Percentiles rank a stretch among this genome's conserved stretches.
Evolutionary conservation across 345 rosid genomes (phyloP).

Genomic region (Trapa incisa): DNA sequence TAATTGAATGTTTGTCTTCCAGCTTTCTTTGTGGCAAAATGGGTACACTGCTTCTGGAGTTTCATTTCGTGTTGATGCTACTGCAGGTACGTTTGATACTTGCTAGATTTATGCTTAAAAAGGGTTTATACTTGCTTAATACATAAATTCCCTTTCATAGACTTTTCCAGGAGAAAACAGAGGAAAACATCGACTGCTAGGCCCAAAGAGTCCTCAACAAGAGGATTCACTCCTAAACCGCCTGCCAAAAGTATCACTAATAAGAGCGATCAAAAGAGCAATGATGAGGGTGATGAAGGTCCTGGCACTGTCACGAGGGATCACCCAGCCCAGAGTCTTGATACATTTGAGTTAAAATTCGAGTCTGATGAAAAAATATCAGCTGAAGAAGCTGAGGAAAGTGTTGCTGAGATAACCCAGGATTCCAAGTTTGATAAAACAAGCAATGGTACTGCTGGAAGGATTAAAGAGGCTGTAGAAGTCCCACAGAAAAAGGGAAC

Average conservation of each 20-base stretch:
- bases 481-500: conserved; percentile 9
- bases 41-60: conserved; percentile 12
- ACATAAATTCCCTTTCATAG: conserved; percentile 19
- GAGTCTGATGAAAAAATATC: conserved; percentile 22
- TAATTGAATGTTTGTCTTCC: conserved; percentile 1
- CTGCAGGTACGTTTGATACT: conserved; percentile 9
- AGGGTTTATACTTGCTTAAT: not conserved
- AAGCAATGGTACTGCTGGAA: conserved; percentile 17
- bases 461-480: conserved; percentile 12
- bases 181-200: conserved; percentile 31
- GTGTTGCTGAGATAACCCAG: conserved; percentile 16
- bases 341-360: conserved; percentile 13
- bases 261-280: conserved; percentile 32
- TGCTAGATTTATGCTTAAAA: not conserved
- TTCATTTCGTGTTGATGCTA: conserved; percentile 32
- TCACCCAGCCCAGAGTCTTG: conserved; percentile 12
- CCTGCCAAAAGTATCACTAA: conserved; percentile 32
- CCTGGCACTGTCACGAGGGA: conserved; percentile 14
- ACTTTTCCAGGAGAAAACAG: conserved; percentile 57
- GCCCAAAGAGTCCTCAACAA: conserved; percentile 33
- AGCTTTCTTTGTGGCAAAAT: conserved; percentile 33
- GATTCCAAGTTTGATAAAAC: conserved; percentile 13
- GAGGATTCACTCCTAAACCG: conserved; percentile 39
- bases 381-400: conserved; percentile 15
- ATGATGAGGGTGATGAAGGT: conserved; percentile 35